These are phyloP conservation scores for Berberis vulgaris DNA, from an alignment of 164 flowering plant genomes.

Conservation along the genomic window DNA sequence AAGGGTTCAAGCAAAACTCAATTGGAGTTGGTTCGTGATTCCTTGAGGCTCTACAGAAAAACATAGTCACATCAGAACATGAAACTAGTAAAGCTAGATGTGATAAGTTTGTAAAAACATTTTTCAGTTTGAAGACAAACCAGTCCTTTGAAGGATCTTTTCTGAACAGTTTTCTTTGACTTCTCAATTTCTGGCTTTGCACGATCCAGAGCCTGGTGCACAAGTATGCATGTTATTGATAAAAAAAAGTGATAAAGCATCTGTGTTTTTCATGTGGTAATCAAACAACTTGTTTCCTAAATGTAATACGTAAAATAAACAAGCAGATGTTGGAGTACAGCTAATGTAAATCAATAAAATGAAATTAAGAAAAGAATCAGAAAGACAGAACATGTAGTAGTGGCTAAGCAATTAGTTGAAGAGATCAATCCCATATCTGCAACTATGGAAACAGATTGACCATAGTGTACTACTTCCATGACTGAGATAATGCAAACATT, in stretches of 20 bases:
- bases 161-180: conserved; percentile 15
- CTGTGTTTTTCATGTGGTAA: neutral
- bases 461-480: no score
- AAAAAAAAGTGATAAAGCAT: neutral
- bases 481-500: no score
- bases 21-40: conserved; percentile 16
- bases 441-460: no score
- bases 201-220: conserved; percentile 28
- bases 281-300: neutral
- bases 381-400: no score
- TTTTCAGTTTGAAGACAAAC: conserved; percentile 11
- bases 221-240: conserved; percentile 1
- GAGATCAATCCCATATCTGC: no score
- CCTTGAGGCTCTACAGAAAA: conserved; percentile 18
- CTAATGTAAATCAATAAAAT: no score
- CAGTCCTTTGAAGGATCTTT: conserved; percentile 25
- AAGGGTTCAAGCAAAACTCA: conserved; percentile 5
- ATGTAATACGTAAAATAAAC: neutral
- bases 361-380: no score
- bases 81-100: neutral
- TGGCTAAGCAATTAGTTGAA: no score
- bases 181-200: conserved; percentile 27
- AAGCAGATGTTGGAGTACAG: no score
- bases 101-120: neutral
- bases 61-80: neutral